Evolutionary conservation across 2,329 filamentous ascomycete genomes (phyloP).

Genomic region (Aspergillus novoparasiticus): DNA sequence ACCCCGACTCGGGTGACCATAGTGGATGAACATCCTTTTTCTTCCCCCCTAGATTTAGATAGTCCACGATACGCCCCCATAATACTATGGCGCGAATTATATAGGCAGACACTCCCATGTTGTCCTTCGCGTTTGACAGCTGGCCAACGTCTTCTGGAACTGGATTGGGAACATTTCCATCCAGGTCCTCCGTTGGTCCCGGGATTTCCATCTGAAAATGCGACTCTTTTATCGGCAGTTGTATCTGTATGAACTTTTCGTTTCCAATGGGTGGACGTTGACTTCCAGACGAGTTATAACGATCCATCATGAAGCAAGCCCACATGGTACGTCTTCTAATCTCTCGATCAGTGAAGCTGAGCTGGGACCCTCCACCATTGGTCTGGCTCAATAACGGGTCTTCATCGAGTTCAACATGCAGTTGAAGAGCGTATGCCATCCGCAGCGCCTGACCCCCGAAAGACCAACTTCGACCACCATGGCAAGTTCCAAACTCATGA

Average conservation of each 20-base stretch:
- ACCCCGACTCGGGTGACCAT: conserved; percentile 81
- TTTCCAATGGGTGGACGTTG: conserved; percentile 89
- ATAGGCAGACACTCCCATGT: conserved; percentile 94
- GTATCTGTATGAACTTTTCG: conserved; percentile 85
- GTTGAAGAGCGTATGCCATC: conserved; percentile 93
- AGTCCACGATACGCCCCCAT: conserved; percentile 88
- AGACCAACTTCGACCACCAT: conserved; percentile 94
- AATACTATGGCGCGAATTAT: conserved; percentile 81
- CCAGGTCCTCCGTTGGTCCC: conserved; percentile 79
- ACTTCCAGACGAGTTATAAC: conserved; percentile 94
- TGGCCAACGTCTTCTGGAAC: conserved; percentile 66
- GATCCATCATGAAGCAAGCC: conserved; percentile 96
- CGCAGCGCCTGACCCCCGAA: conserved; percentile 91
- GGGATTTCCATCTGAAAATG: conserved; percentile 91
- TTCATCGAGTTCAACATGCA: conserved; percentile 87
- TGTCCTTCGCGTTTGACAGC: conserved; percentile 68
- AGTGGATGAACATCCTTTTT: conserved; percentile 75
- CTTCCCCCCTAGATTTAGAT: conserved; percentile 86
- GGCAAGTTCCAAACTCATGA: conserved; percentile 95
- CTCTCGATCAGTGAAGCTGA: conserved; percentile 90
- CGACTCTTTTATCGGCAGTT: conserved; percentile 85
- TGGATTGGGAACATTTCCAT: conserved; percentile 68
- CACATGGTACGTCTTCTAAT: conserved; percentile 95
- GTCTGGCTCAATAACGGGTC: conserved; percentile 69
- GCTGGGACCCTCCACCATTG: conserved; percentile 58